Evolutionary conservation across 2,329 filamentous ascomycete genomes (phyloP), one percentile per base, ranked within the genome.

Genomic region (Claviceps spartinae): DNA sequence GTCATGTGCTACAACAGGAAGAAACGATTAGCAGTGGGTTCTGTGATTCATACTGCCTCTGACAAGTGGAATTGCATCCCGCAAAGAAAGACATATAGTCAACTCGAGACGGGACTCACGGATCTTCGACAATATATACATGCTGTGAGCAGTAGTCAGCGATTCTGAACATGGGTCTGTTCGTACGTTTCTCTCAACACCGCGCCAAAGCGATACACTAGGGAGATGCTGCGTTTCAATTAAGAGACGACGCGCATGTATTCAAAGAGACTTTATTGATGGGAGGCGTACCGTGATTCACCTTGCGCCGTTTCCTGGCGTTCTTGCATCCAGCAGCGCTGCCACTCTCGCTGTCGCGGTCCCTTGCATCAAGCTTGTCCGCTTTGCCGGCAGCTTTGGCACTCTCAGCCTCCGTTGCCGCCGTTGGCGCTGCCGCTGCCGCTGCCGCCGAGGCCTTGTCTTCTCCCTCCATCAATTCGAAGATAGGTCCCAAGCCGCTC

Each of bases 41-140:
- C 24, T n/a, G 14, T 40, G 34, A 11, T 16, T 44, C 6, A 26
- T 26, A n/a, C 8, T 41, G 16, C n/a, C n/a, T 41, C n/a, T 20
- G 18, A 43, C 2, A 14, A 14, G 18, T 24, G 7, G 18, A 22
- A 24, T 43, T 14, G 9, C 20, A 22, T 43, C 20, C 9, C 9
- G 20, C 9, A 26, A 24, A 26, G 44, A 8, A 30, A 40, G 1
- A 2, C 0, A 5, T 16, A 24, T 18, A 16, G 8, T 0, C 9
- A 37, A 6, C 3, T n/a, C 16, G 11, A 34, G 5, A 34, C 9
- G 2, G 11, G 62, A 83, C 85, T 87, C 81, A 89, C 86, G 79
- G 87, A 91, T 81, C 86, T 82, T 69, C 86, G 84, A 72, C 86
- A 91, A 72, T 91, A 91, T 65, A 91, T 85, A 73, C 86, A 91